Evolutionary conservation across 2,329 filamentous ascomycete genomes (phyloP).

Genomic region (Elsinoe australis): DNA sequence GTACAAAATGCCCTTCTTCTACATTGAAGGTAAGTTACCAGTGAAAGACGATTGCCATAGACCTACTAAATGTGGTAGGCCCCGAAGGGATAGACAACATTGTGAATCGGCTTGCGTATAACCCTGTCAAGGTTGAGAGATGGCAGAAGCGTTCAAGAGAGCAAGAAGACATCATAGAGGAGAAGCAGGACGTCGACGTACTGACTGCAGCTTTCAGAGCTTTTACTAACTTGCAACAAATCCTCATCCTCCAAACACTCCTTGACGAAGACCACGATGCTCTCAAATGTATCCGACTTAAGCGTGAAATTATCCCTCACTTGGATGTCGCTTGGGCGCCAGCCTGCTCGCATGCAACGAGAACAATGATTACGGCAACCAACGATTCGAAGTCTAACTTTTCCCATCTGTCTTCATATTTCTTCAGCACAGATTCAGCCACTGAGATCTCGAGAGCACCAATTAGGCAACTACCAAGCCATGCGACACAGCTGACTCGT

Average conservation of each 20-base stretch:
- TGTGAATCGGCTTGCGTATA: constrained; percentile 24
- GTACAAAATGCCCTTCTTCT: constrained; percentile 54
- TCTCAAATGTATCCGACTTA: constrained; percentile 41
- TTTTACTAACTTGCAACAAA: constrained; percentile 55
- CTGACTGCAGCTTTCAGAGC: constrained; percentile 49
- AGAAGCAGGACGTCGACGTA: constrained; percentile 44
- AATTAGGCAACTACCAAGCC: background rate
- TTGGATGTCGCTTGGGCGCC: constrained; percentile 53
- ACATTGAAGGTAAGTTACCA: constrained; percentile 41
- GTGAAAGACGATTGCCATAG: background rate
- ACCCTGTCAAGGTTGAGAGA: constrained; percentile 33
- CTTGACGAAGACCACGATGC: constrained; percentile 52
- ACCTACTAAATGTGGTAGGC: background rate
- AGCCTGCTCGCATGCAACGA: constrained; percentile 55
- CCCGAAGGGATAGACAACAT: constrained; percentile 19
- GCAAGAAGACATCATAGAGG: constrained; percentile 45
- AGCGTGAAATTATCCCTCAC: constrained; percentile 31
- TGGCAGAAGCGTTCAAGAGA: constrained; percentile 42
- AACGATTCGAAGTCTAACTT: background rate
- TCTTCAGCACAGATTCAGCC: constrained; percentile 6
- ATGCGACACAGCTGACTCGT: constrained; percentile 48
- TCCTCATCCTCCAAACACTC: constrained; percentile 56
- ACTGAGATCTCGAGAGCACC: background rate
- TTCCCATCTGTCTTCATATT: background rate
- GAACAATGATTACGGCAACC: constrained; percentile 31